These are phyloP conservation scores for Penicillium vulpinum DNA, from an alignment of 2,329 filamentous ascomycete genomes.

Conservation along the genomic window DNA sequence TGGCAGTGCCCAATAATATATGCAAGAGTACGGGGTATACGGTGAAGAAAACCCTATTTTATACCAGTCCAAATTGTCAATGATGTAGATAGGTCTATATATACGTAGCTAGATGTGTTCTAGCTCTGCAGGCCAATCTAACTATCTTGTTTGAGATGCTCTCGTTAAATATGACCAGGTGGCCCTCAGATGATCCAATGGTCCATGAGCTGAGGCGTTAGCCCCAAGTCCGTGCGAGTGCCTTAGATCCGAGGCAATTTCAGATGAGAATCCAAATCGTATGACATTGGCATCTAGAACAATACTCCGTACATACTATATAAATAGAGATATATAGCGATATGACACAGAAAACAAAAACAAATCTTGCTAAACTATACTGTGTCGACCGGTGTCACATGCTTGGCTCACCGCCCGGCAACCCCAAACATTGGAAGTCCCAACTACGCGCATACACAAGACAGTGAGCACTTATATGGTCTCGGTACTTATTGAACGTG, in stretches of 20 bases:
- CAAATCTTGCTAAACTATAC: background rate
- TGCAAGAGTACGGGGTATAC: background rate
- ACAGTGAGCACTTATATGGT: background rate
- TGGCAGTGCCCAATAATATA: background rate
- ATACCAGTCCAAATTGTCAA: background rate
- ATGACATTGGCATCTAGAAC: background rate
- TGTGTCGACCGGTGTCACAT: conserved; percentile 9
- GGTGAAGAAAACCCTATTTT: background rate
- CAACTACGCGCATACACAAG: background rate
- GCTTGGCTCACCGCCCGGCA: conserved; percentile 13
- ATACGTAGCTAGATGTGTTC: too few relatives aligned
- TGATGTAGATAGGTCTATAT: background rate
- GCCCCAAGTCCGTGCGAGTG: conserved; percentile 5
- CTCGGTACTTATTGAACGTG: conserved; percentile 3
- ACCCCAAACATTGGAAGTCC: conserved; percentile 4
- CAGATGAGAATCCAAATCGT: background rate
- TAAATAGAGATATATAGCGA: background rate
- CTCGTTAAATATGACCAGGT: background rate
- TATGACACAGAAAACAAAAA: background rate
- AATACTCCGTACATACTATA: background rate
- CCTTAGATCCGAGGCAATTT: conserved; percentile 2
- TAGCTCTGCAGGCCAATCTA: background rate
- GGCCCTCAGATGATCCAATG: background rate
- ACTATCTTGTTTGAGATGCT: background rate
- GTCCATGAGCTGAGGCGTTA: background rate